A percentile compares a stretch with the other conserved stretches of the same genome.
Conservation (phyloP, 768 basidiomycete species). For the Mycena capillaripes region DNA sequence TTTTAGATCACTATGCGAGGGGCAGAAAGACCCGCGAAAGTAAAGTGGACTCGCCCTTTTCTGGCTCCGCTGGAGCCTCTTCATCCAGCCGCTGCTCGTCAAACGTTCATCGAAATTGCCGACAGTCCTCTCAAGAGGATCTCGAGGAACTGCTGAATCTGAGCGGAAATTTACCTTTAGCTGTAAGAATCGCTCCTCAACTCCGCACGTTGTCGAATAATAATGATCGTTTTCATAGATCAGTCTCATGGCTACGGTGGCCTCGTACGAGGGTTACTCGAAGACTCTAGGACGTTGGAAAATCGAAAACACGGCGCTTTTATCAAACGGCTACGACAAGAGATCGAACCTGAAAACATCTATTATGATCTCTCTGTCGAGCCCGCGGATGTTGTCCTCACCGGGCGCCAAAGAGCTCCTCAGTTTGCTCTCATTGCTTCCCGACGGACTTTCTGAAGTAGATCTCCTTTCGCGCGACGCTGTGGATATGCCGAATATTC, state of each 20-base stretch:
- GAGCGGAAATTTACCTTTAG: constrained; percentile 23
- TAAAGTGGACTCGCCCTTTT: constrained; percentile 27
- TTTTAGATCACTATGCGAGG: constrained; percentile 31
- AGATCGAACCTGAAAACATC: constrained; percentile 25
- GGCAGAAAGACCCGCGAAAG: constrained; percentile 19
- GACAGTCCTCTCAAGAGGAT: not conserved
- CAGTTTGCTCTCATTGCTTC: constrained; percentile 19
- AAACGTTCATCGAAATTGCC: constrained; percentile 27
- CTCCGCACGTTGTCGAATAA: too few species aligned
- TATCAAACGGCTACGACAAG: constrained; percentile 26
- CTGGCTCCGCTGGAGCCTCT: constrained; percentile 24
- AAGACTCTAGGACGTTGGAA: constrained; percentile 15
- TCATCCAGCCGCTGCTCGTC: constrained; percentile 10
- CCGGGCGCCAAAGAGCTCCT: constrained; percentile 10
- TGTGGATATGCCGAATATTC: constrained; percentile 5
- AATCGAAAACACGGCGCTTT: constrained; percentile 8
- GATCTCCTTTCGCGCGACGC: constrained; percentile 7
- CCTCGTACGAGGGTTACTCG: constrained; percentile 18
- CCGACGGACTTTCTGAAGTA: constrained; percentile 20
- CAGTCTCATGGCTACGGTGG: constrained; percentile 17
- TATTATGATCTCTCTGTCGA: constrained; percentile 24
- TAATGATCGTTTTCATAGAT: not conserved
- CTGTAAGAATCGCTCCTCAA: not conserved
- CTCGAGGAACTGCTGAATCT: not conserved
- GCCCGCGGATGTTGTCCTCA: constrained; percentile 13